Conservation (phyloP, 2,329 filamentous ascomycete species). For the Grosmannia serpens region DNA sequence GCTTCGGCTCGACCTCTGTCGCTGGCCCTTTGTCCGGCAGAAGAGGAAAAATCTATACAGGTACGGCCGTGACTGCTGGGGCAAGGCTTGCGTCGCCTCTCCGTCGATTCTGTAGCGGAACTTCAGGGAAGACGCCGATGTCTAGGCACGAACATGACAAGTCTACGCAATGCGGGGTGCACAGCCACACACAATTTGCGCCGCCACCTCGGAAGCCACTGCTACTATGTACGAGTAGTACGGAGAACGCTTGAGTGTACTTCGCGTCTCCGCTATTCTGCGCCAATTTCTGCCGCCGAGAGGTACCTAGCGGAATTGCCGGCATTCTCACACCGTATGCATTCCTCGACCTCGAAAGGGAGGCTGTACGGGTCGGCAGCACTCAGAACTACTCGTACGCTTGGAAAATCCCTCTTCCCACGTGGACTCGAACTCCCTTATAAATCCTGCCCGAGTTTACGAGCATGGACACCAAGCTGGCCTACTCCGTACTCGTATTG, state of each 20-base stretch:
- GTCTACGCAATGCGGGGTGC: conserved; percentile 2
- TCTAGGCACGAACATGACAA: neutral
- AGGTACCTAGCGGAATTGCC: neutral
- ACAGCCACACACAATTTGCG: neutral
- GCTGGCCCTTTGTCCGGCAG: neutral
- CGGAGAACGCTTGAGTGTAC: no score
- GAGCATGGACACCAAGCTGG: no score
- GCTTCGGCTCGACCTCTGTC: neutral
- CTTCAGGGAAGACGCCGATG: neutral
- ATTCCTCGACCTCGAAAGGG: no score
- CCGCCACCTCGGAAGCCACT: neutral
- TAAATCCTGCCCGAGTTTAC: no score
- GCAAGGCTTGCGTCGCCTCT: neutral
- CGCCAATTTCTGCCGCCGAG: neutral
- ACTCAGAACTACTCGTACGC: no score
- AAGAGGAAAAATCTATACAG: neutral
- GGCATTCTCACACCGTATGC: no score
- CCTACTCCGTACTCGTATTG: no score
- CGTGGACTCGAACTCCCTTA: no score
- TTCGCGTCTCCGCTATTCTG: neutral
- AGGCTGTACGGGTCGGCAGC: no score
- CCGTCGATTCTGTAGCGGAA: neutral
- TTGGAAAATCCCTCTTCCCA: no score
- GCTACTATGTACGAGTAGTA: neutral
- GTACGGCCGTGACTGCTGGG: neutral